Evolutionary conservation across 2,329 filamentous ascomycete genomes (phyloP).

Genomic region (Aureobasidium sp.): DNA sequence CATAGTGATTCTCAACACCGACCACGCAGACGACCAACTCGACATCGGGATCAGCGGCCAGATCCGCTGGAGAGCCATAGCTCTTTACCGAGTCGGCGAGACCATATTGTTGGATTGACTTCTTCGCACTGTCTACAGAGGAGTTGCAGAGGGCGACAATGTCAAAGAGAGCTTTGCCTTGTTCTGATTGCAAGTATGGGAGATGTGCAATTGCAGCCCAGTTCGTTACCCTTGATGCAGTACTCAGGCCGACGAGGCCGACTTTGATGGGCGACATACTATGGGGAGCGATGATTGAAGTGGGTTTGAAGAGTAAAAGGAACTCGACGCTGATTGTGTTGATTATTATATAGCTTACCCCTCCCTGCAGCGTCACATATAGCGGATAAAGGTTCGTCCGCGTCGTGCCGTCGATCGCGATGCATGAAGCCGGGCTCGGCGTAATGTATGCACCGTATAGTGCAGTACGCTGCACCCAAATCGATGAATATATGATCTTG

Average conservation of each 20-base stretch:
- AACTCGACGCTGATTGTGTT: too few relatives aligned
- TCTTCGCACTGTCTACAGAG: slow-evolving; percentile 35
- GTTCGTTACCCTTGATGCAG: slow-evolving; percentile 27
- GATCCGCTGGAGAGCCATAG: slow-evolving; percentile 36
- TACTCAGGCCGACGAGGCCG: slow-evolving; percentile 52
- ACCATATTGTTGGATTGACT: slow-evolving; percentile 35
- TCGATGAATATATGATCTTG: too few relatives aligned
- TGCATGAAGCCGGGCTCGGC: neutral
- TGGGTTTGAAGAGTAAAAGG: too few relatives aligned
- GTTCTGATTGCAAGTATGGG: slow-evolving; percentile 45
- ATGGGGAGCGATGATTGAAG: too few relatives aligned
- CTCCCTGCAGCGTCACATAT: too few relatives aligned
- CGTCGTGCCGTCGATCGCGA: neutral
- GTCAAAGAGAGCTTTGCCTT: slow-evolving; percentile 30
- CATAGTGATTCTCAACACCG: slow-evolving; percentile 38
- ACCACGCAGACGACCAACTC: slow-evolving; percentile 43
- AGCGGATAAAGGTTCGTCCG: neutral
- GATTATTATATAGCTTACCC: too few relatives aligned
- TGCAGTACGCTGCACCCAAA: too few relatives aligned
- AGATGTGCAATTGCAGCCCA: slow-evolving; percentile 54
- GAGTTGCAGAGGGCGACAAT: slow-evolving; percentile 47
- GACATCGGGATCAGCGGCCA: slow-evolving; percentile 41
- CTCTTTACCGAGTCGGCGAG: slow-evolving; percentile 36
- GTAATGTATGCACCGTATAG: neutral
- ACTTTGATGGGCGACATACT: slow-evolving; percentile 40